Evolutionary conservation across 1,284 basidiomycete species (phyloP).

Genomic region (Tremellales sp.): DNA sequence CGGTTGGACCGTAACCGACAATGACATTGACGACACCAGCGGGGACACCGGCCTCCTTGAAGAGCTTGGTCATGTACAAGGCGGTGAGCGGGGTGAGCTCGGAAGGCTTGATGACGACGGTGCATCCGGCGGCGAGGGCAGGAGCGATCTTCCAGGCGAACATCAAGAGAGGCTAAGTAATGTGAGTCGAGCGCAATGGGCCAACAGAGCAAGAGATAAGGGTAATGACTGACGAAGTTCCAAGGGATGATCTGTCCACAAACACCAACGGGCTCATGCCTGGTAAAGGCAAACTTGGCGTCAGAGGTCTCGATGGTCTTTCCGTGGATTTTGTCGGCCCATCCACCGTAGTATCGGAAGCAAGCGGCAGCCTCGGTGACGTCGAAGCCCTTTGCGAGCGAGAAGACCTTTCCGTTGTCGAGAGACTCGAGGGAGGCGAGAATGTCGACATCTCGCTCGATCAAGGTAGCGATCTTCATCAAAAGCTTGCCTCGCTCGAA

Average conservation of each 20-base stretch:
- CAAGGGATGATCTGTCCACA: constrained; percentile 71
- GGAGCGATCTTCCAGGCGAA: constrained; percentile 78
- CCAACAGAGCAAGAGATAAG: not conserved
- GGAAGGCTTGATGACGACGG: constrained; percentile 79
- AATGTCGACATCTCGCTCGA: constrained; percentile 68
- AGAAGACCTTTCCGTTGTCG: constrained; percentile 69
- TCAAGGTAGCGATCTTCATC: constrained; percentile 65
- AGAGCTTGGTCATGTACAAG: constrained; percentile 48
- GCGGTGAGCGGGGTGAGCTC: constrained; percentile 82
- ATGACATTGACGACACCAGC: constrained; percentile 67
- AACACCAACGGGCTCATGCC: constrained; percentile 92
- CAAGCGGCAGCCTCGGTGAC: constrained; percentile 58
- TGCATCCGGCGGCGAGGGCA: constrained; percentile 78
- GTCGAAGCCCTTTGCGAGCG: constrained; percentile 68
- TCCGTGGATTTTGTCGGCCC: constrained; percentile 76
- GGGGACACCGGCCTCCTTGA: constrained; percentile 61
- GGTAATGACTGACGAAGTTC: constrained; percentile 53
- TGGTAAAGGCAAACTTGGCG: constrained; percentile 69
- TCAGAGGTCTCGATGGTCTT: constrained; percentile 69
- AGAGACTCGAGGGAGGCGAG: constrained; percentile 74
- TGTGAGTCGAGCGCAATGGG: constrained; percentile 1
- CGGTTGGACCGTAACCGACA: constrained; percentile 60
- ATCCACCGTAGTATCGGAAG: constrained; percentile 60
- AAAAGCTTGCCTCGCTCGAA: constrained; percentile 59
- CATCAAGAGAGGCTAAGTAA: constrained; percentile 58